Base-by-base conservation (phyloP, 2,329 filamentous ascomycete genomes). In the Triangularia verruculosa region DNA sequence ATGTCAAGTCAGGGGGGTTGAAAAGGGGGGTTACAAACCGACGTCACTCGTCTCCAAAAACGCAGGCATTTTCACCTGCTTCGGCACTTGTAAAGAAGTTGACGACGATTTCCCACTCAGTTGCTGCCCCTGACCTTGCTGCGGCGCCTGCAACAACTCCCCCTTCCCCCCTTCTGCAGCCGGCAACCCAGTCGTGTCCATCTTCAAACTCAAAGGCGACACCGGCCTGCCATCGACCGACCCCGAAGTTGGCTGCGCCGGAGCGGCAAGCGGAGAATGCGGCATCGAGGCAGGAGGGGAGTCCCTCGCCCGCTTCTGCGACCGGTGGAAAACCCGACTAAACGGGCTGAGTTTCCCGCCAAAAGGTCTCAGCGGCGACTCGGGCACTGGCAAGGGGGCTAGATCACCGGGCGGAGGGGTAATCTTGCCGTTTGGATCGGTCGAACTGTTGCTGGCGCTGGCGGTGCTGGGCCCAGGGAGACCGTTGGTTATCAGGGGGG, bases 11-110 rank as follows among this genome's bases (percentile, higher is more conserved):
- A 56, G 12, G 27, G 28, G 25, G n/a, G n/a, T n/a, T n/a, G 55
- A 51, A 30, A 20, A 43, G 32, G 52, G 25, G 39, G 32, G 7
- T 22, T 62, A 75, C 81, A 66, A 77, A 82, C 84, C 82, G 73
- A 76, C 69, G 65, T 77, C 78, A 25, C 75, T 78, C 61, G 82
- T 73, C 34, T 75, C 76, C 62, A 89, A 75, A 72, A 88, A 89
- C 13, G 78, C 75, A 22, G 85, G 84, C 34, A 72, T 70, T 61
- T 64, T 67, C 9, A 57, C 62, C 30, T 56, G 61, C 24, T 54
- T 64, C 5, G 59, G 27, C 17, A 28, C 28, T 57, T 61, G 59
- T 15, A 47, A 20, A 17, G 17, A 43, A 6, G 39, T 17, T 2
- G 39, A 47, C 7, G n/a, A 47, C n/a, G 39, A 47, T 11, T 47